Conservation (phyloP, 257 asterid species). For the Solanum gracilifrons region DNA sequence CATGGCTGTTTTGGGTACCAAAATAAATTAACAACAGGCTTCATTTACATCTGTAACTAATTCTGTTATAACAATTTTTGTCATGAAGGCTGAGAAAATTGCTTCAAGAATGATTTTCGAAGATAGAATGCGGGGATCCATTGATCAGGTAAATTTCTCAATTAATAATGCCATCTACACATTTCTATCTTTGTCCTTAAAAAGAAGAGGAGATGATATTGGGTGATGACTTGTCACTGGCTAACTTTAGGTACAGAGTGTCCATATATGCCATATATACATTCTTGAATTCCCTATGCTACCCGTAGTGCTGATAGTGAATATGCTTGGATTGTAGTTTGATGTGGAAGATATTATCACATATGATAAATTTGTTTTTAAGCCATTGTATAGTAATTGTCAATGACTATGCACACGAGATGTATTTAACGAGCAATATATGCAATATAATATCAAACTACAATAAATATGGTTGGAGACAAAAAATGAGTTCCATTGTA, state of each 20-base stretch:
- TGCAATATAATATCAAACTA: neutral
- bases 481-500: neutral
- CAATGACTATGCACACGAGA: neutral
- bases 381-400: neutral
- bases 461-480: neutral
- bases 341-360: neutral
- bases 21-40: neutral
- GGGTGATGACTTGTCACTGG: neutral
- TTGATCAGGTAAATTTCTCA: conserved; percentile 66
- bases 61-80: neutral
- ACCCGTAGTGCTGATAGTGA: neutral
- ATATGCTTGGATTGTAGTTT: neutral
- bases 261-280: neutral
- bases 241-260: neutral
- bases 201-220: neutral
- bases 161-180: neutral
- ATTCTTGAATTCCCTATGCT: neutral
- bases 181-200: neutral
- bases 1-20: neutral
- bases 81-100: conserved; percentile 87
- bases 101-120: conserved; percentile 95
- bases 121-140: conserved; percentile 97
- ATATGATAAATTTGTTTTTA: neutral
- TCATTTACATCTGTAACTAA: neutral
- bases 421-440: neutral